phyloP scores from a whole-genome alignment of 768 basidiomycete species.

The Trametes cubensis region DNA sequence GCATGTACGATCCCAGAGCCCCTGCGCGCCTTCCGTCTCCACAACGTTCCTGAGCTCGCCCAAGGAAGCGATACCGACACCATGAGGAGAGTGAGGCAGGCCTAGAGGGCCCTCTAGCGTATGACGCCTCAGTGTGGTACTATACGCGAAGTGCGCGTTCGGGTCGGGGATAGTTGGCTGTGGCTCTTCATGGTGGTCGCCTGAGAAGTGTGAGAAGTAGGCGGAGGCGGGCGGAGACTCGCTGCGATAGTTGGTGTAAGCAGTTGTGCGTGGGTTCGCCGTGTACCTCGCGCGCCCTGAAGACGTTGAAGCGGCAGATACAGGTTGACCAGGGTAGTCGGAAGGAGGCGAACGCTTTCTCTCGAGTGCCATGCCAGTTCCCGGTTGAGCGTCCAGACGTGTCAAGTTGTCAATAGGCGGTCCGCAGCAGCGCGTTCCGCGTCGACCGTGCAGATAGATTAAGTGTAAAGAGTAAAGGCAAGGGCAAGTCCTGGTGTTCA shows the following conservation, averaged over 20 bases:
- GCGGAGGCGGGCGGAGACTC: slow-evolving; percentile 80
- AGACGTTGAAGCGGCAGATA: slow-evolving; percentile 2
- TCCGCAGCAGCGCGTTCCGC: too few species aligned
- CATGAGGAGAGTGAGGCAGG: slow-evolving; percentile 41
- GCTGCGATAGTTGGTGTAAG: slow-evolving; percentile 28
- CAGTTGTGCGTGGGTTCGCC: slow-evolving; percentile 9
- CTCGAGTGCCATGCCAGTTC: slow-evolving; percentile 22
- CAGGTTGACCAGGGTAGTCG: slow-evolving; percentile 8
- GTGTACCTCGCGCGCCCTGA: slow-evolving; percentile 13
- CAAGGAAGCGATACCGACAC: slow-evolving; percentile 41
- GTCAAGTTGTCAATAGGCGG: too few species aligned
- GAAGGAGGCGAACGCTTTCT: slow-evolving; percentile 23
- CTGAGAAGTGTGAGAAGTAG: slow-evolving; percentile 68
- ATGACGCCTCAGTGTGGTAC: slow-evolving; percentile 76
- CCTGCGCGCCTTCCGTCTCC: slow-evolving; percentile 33
- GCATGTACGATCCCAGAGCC: slow-evolving; percentile 50
- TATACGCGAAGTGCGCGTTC: slow-evolving; percentile 77
- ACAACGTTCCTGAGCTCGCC: slow-evolving; percentile 33
- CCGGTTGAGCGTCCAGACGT: too few species aligned
- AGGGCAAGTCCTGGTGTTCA: too few species aligned
- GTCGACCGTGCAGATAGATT: too few species aligned
- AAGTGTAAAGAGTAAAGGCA: too few species aligned
- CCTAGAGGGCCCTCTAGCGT: slow-evolving; percentile 49
- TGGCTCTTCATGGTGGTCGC: slow-evolving; percentile 50
- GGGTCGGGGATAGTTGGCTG: slow-evolving; percentile 62